phyloP scores from a whole-genome alignment of 2,329 filamentous ascomycete species.

The Aschersonia sp. region DNA sequence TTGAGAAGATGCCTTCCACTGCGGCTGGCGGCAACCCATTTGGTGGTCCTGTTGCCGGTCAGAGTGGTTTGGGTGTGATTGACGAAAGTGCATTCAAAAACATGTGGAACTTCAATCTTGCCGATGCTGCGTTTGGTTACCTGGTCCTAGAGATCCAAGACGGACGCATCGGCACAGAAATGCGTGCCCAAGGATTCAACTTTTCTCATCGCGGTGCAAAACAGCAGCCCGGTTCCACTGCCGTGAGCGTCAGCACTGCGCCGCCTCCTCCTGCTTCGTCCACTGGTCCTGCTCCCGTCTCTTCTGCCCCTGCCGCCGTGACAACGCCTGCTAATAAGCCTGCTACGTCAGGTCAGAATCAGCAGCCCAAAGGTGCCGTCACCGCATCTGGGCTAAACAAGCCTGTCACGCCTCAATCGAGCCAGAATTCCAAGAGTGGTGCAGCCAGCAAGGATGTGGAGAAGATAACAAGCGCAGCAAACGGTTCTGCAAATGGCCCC shows the following conservation, averaged over 20 bases:
- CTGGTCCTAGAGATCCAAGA: conserved; percentile 89
- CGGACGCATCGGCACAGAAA: conserved; percentile 92
- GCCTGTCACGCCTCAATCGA: conserved; percentile 33
- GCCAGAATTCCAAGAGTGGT: conserved; percentile 24
- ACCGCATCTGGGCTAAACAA: conserved; percentile 21
- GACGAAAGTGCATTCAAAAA: conserved; percentile 99
- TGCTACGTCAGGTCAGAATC: conserved; percentile 22
- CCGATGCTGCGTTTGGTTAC: conserved; percentile 94
- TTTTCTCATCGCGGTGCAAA: conserved; percentile 92
- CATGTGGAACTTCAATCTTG: conserved; percentile 99
- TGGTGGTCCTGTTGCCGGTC: conserved; percentile 66
- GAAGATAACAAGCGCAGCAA: conserved; percentile 33
- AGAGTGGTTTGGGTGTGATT: conserved; percentile 66
- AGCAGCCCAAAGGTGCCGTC: conserved; percentile 26
- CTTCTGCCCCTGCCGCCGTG: conserved; percentile 20
- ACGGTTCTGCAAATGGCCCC: conserved; percentile 36
- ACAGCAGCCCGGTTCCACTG: conserved; percentile 34
- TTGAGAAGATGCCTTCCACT: conserved; percentile 95
- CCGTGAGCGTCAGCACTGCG: conserved; percentile 15
- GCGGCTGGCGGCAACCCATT: conserved; percentile 96
- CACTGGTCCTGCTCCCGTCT: conserved; percentile 11
- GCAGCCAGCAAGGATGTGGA: conserved; percentile 38
- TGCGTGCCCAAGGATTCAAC: conserved; percentile 98
- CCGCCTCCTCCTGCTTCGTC: conserved; percentile 13
- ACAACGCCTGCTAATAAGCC: conserved; percentile 20